Base-by-base conservation (phyloP, 805 yeast species). In the Sugiyamaella smithiae region DNA sequence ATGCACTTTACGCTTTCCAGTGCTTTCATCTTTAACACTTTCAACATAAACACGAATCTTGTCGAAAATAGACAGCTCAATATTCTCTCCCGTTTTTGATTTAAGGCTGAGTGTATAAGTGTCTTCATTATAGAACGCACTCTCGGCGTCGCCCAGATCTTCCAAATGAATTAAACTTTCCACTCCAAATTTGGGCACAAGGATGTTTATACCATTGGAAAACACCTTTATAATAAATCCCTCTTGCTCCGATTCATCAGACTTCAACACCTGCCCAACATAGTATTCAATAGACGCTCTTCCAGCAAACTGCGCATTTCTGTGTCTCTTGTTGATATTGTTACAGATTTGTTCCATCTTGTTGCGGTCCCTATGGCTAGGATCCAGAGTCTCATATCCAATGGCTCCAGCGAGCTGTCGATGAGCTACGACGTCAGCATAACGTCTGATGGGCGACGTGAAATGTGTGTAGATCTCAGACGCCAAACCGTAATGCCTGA, bases 281-380 rank as follows among this genome's bases (percentile, higher is more conserved):
- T 88, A 93, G 69, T 93, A 93, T 66, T 93, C 99, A 53, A 93
- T 88, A 64, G 96, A 86, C 17, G 99, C 97, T 64, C 99, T 79
- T 32, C 99, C 99, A 1, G 99, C 99, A 73, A 91, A 87, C 69
- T 93, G 99, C 0, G 99, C 99, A 65, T 93, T 93, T 68, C 99
- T 81, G 67, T 93, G 99, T 58, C 97, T 84, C 58, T 77, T 82
- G 72, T 93, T 93, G 63, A 93, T 90, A 64, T 93, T 93, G 57
- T 81, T 81, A 60, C 90, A 89, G 51, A 93, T 82, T 55, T 81
- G 66, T 56, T 91, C 97, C 90, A 93, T 87, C 71, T 88, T 88
- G 61, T 72, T 74, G 67, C 89, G 93, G 64, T 90, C 96, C 61
- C 96, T 78, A 61, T 91, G 97, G 41, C 81, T 76, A 51, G 83